These are phyloP conservation scores for Chenopodium suecicum DNA, from an alignment of 148 eudicot genomes.

Conservation along the genomic window DNA sequence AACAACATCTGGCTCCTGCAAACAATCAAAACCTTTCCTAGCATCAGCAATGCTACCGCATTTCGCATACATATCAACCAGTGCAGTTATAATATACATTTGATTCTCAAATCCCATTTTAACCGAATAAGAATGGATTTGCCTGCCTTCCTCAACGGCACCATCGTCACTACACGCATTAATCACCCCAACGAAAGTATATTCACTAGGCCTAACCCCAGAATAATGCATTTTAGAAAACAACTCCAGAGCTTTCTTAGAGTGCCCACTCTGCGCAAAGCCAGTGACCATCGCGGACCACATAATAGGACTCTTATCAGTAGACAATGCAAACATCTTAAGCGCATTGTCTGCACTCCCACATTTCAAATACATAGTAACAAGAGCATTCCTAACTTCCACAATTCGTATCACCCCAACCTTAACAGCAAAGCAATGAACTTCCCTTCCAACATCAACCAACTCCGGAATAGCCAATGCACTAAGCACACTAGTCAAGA, in stretches of 20 bases:
- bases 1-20: conserved; percentile 56
- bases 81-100: conserved; percentile 47
- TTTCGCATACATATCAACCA: conserved; percentile 70
- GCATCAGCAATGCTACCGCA: conserved; percentile 48
- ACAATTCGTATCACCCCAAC: conserved; percentile 31
- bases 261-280: conserved; percentile 49
- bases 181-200: conserved; percentile 60
- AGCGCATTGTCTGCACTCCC: conserved; percentile 36
- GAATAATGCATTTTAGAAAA: conserved; percentile 49
- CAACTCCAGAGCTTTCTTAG: conserved; percentile 40
- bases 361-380: conserved; percentile 58
- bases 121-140: conserved; percentile 47
- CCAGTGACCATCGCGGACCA: conserved; percentile 67
- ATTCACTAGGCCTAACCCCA: conserved; percentile 46
- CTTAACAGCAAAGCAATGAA: conserved; percentile 45
- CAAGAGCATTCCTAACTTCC: conserved; percentile 51
- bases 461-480: conserved; percentile 31
- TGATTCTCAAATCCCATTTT: conserved; percentile 53
- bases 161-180: conserved; percentile 51
- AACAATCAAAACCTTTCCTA: conserved; percentile 50
- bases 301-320: conserved; percentile 37
- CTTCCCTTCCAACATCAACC: conserved; percentile 34
- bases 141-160: conserved; percentile 41
- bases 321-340: conserved; percentile 37
- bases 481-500: conserved; percentile 48